These are phyloP conservation scores for Marchantia paleacea DNA, from an alignment of 225 moss, liverwort and hornwort species.

Conservation along the genomic window DNA sequence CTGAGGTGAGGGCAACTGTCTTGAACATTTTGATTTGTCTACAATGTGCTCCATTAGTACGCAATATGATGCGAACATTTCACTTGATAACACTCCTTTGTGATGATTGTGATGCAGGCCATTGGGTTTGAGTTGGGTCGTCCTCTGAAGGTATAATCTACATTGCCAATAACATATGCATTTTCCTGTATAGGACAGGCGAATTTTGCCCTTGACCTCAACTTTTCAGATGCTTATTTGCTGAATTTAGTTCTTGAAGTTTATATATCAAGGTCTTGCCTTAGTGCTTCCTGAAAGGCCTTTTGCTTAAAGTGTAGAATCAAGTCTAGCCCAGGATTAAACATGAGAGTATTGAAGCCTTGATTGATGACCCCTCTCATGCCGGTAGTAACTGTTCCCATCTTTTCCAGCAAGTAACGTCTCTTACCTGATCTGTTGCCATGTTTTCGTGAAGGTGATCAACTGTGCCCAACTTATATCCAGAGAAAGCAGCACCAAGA, in stretches of 20 bases:
- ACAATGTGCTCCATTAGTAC: not conserved
- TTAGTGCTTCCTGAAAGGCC: not conserved
- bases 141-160: constrained; percentile 48
- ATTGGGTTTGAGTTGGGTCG: constrained; percentile 65
- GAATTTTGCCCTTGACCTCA: not conserved
- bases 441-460: constrained; percentile 39
- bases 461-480: constrained; percentile 65
- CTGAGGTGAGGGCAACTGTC: constrained; percentile 34
- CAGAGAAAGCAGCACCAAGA: constrained; percentile 47
- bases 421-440: not conserved
- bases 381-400: too few species aligned
- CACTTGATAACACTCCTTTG: too few species aligned
- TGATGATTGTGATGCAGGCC: constrained; percentile 33
- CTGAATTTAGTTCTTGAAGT: not conserved
- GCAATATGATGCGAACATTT: not conserved
- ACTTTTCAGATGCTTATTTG: not conserved
- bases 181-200: not conserved
- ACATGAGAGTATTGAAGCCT: not conserved
- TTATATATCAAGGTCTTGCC: not conserved
- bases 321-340: not conserved
- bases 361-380: not conserved
- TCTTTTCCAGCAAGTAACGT: too few species aligned
- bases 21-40: not conserved
- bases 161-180: not conserved
- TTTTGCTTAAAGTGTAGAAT: not conserved